Evolutionary conservation across 306 rosid genomes (phyloP).

Genomic region (Acacia acuminata): DNA sequence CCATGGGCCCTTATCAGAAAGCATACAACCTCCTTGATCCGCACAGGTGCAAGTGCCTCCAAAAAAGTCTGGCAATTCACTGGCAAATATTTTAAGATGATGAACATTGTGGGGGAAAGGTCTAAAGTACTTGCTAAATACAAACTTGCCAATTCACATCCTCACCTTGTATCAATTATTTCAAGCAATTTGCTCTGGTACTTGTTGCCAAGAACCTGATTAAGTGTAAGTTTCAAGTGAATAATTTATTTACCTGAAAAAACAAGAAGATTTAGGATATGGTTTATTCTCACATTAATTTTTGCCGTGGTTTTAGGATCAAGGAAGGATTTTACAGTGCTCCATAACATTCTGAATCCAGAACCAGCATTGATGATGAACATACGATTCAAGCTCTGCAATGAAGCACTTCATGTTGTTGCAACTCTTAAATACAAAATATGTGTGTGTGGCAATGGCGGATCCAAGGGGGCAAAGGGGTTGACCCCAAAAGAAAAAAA

Average conservation of each 20-base stretch:
- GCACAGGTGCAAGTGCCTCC: slow-evolving; percentile 93
- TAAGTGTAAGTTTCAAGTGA: slow-evolving; percentile 27
- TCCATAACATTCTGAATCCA: slow-evolving; percentile 95
- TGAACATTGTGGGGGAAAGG: not conserved
- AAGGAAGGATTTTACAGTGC: slow-evolving; percentile 86
- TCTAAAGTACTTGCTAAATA: not conserved
- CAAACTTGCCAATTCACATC: slow-evolving; percentile 9
- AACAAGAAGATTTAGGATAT: slow-evolving; percentile 1
- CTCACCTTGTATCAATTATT: slow-evolving; percentile 83
- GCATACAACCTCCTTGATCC: slow-evolving; percentile 92
- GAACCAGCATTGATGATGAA: slow-evolving; percentile 98
- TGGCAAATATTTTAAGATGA: slow-evolving; percentile 33
- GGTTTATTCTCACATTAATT: slow-evolving; percentile 64
- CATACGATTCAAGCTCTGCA: slow-evolving; percentile 95
- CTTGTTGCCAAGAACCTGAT: slow-evolving; percentile 90
- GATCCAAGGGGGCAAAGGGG: too few relatives aligned
- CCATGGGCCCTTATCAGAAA: slow-evolving; percentile 97
- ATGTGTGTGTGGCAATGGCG: not conserved
- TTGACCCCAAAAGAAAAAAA: too few relatives aligned
- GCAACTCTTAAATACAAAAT: slow-evolving; percentile 16
- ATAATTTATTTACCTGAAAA: slow-evolving; percentile 20
- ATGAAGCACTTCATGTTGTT: slow-evolving; percentile 33
- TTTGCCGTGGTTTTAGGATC: slow-evolving; percentile 90
- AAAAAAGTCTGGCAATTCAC: slow-evolving; percentile 90
- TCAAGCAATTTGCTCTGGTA: slow-evolving; percentile 93